A percentile compares a stretch with the other conserved stretches of the same genome.
Conservation (phyloP, 2,329 filamentous ascomycete genomes). For the Domatiomyces catenatus region DNA sequence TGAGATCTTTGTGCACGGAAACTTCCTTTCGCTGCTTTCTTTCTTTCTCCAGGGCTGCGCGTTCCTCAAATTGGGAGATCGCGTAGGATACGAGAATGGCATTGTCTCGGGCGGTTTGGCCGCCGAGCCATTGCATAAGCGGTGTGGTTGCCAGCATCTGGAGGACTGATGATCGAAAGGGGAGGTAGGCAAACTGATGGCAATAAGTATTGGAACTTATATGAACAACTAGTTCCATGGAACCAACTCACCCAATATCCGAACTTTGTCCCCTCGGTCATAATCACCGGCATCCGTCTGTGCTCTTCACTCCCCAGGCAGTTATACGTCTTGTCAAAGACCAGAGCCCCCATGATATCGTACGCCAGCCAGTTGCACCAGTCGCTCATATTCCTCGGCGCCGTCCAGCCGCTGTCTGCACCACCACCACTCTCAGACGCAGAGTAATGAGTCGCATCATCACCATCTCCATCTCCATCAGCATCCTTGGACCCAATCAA, state of each 20-base stretch:
- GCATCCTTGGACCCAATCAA: slow-evolving; percentile 1
- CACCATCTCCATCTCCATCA: too few relatives aligned
- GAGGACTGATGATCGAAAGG: slow-evolving; percentile 6
- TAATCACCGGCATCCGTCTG: slow-evolving; percentile 22
- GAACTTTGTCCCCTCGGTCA: slow-evolving; percentile 8
- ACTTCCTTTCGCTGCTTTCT: slow-evolving; percentile 40
- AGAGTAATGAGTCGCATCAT: background rate
- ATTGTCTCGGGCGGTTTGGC: slow-evolving; percentile 12
- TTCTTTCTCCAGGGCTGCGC: slow-evolving; percentile 1
- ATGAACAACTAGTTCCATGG: too few relatives aligned
- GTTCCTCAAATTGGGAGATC: background rate
- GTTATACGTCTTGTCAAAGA: slow-evolving; percentile 27
- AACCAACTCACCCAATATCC: slow-evolving; percentile 7
- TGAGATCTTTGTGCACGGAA: slow-evolving; percentile 57
- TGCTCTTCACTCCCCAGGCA: slow-evolving; percentile 23
- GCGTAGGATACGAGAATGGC: slow-evolving; percentile 7
- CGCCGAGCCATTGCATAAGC: slow-evolving; percentile 12
- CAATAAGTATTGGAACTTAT: background rate
- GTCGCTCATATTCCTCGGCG: slow-evolving; percentile 19
- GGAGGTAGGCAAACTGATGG: slow-evolving; percentile 7
- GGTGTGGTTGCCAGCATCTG: slow-evolving; percentile 8
- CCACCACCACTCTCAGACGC: slow-evolving; percentile 6
- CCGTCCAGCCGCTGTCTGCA: slow-evolving; percentile 16
- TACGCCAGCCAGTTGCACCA: slow-evolving; percentile 27
- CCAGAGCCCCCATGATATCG: slow-evolving; percentile 28